Percentiles rank a stretch among this genome's conserved stretches.
Evolutionary conservation across 352 stramenopile genomes (phyloP).

Genomic region (Globisporangium splendens): DNA sequence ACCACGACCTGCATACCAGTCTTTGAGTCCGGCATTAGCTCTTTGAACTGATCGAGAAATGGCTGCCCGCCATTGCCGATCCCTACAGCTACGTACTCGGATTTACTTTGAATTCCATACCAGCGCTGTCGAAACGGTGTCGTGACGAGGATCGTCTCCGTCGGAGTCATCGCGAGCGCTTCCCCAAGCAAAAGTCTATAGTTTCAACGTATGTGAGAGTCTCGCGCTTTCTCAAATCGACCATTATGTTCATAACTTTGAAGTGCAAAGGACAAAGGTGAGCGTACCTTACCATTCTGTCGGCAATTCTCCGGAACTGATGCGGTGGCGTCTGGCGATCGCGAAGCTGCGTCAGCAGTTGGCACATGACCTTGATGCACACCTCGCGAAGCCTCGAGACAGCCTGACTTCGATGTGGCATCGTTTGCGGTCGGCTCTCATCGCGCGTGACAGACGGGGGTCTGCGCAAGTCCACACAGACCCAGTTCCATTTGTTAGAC

Average conservation of each 20-base stretch:
- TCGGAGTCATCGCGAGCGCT: conserved; percentile 9
- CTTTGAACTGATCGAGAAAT: conserved; percentile 3
- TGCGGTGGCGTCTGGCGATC: conserved; percentile 6
- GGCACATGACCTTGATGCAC: not conserved
- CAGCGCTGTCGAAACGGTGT: conserved; percentile 1
- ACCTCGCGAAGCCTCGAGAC: conserved; percentile 5
- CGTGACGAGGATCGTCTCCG: not conserved
- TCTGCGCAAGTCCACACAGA: too few relatives aligned
- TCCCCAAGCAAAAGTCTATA: conserved; percentile 10
- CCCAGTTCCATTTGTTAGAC: too few relatives aligned
- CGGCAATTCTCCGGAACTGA: conserved; percentile 7
- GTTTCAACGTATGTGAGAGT: not conserved
- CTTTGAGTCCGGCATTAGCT: conserved; percentile 1
- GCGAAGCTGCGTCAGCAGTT: conserved; percentile 11
- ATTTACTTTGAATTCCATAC: conserved; percentile 1
- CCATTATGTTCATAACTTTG: not conserved
- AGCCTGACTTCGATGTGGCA: too few relatives aligned
- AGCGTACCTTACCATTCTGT: conserved; percentile 8
- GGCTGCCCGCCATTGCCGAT: conserved; percentile 14
- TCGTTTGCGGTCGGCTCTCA: too few relatives aligned
- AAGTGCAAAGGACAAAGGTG: too few relatives aligned
- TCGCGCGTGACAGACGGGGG: too few relatives aligned
- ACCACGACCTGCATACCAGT: not conserved
- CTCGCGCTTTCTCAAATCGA: not conserved
- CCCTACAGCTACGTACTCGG: conserved; percentile 6